Base-by-base conservation (phyloP, 805 yeast genomes). In the Barnettozyma sp. region DNA sequence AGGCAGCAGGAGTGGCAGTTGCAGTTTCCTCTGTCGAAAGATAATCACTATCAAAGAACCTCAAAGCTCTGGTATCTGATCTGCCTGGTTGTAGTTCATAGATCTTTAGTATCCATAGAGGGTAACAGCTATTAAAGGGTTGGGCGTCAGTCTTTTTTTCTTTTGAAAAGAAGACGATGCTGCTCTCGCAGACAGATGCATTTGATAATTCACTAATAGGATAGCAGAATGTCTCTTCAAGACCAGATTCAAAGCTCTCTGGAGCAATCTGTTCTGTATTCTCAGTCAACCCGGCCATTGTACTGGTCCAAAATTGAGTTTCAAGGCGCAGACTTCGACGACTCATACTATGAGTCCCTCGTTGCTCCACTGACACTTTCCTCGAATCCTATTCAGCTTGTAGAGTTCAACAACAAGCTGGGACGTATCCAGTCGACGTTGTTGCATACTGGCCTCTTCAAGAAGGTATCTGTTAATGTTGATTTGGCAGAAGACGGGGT, bases 381-480 rank as follows among this genome's bases (percentile, higher is more conserved):
- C 6, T 30, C 27, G 6, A 34, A 33, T 2, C 26, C 36, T 3
- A 30, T 45, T 38, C 67, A 76, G 3, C 52, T 73, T 39, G 61
- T 56, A 16, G 63, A 63, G 35, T 56, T 73, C 35, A 50, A 68
- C 7, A 50, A 55, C 10, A 49, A 54, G 11, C 46, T 70, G 29
- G 52, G 55, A 7, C 35, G 41, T 5, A 52, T 68, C 12, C 55
- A 59, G 39, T 48, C 55, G 29, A 65, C 60, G 26, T 49, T 73
- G 30, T 40, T 52, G 19, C 56, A 62, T 30, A 70, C 77, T 1
- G 70, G 68, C 2, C 66, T 72, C 4, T 73, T 70, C 51, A 56
- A 55, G 21, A 54, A 58, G 22, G 62, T 71, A 4, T 48, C 45
- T 8, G 56, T 71, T 7, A 55, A 61, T 13, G 48, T 73, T 28